Evolutionary conservation across 768 basidiomycete genomes (phyloP).

Genomic region (Boletellus ananiceps): DNA sequence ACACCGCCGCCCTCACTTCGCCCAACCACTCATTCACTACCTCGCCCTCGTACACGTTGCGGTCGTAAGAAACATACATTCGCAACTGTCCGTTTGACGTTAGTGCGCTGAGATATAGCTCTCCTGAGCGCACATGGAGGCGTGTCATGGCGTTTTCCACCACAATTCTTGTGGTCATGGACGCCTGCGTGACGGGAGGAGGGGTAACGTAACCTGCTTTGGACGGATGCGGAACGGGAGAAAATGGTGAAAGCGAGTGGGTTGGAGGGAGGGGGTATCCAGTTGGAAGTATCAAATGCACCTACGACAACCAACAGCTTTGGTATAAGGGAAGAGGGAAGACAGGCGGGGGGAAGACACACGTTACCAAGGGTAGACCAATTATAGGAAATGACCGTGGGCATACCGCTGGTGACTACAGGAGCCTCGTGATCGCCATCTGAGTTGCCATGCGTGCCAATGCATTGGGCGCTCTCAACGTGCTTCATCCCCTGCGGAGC

Average conservation of each 20-base stretch:
- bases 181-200: too few relatives aligned
- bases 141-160: constrained; percentile 8
- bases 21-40: constrained; percentile 44
- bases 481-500: constrained; percentile 26
- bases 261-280: too few relatives aligned
- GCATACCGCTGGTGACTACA: neutral
- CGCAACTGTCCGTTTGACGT: constrained; percentile 31
- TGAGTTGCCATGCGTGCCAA: neutral
- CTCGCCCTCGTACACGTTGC: constrained; percentile 40
- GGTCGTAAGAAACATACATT: constrained; percentile 38
- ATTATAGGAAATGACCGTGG: constrained; percentile 2
- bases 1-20: constrained; percentile 36
- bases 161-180: constrained; percentile 8
- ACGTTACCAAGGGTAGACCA: constrained; percentile 30
- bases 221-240: constrained; percentile 10
- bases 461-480: neutral
- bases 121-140: constrained; percentile 42
- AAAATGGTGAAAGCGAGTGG: constrained; percentile 3
- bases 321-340: constrained; percentile 35
- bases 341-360: constrained; percentile 24
- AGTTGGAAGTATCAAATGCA: too few relatives aligned
- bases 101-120: constrained; percentile 41
- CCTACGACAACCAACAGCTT: constrained; percentile 14
- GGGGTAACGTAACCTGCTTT: too few relatives aligned
- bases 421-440: constrained; percentile 1